Percentiles rank a stretch among this genome's conserved stretches.
These are phyloP conservation scores for Glaciozyma martinii DNA, from an alignment of 768 basidiomycete genomes.

Conservation along the genomic window DNA sequence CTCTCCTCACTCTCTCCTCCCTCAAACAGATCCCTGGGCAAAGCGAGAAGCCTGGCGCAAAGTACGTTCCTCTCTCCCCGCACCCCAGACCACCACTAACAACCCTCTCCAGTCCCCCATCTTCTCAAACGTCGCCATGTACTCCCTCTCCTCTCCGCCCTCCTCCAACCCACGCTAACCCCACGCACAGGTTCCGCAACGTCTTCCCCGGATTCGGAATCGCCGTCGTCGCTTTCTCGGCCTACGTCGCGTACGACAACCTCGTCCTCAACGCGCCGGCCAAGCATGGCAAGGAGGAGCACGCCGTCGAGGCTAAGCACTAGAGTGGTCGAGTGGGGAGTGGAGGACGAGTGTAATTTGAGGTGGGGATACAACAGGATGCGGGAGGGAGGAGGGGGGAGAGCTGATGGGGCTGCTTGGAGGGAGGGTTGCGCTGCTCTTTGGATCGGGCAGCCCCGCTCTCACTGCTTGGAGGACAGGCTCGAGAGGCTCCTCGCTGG, in stretches of 20 bases:
- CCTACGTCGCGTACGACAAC: slow-evolving; percentile 40
- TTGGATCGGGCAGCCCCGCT: too few species aligned
- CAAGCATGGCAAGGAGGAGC: background rate
- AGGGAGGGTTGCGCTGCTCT: too few species aligned
- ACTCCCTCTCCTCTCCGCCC: too few species aligned
- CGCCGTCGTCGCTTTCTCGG: slow-evolving; percentile 81
- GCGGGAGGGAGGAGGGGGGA: too few species aligned
- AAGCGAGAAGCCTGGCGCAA: slow-evolving; percentile 30
- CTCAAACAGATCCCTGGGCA: slow-evolving; percentile 1
- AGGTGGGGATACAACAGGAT: too few species aligned
- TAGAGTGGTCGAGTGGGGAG: background rate
- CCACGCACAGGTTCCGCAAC: slow-evolving; percentile 66
- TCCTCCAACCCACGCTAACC: background rate
- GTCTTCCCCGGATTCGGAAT: slow-evolving; percentile 92
- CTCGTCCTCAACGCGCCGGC: background rate
- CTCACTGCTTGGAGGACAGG: too few species aligned
- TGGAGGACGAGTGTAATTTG: too few species aligned
- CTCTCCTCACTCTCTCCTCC: background rate
- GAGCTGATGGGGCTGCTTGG: too few species aligned
- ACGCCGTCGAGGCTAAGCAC: background rate
- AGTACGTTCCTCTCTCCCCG: background rate
- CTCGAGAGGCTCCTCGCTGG: too few species aligned
- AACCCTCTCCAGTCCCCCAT: slow-evolving; percentile 11
- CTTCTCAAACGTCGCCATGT: slow-evolving; percentile 28
- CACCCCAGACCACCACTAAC: background rate